Evolutionary conservation across 768 basidiomycete species (phyloP).

Genomic region (Mycena kentingensis): DNA sequence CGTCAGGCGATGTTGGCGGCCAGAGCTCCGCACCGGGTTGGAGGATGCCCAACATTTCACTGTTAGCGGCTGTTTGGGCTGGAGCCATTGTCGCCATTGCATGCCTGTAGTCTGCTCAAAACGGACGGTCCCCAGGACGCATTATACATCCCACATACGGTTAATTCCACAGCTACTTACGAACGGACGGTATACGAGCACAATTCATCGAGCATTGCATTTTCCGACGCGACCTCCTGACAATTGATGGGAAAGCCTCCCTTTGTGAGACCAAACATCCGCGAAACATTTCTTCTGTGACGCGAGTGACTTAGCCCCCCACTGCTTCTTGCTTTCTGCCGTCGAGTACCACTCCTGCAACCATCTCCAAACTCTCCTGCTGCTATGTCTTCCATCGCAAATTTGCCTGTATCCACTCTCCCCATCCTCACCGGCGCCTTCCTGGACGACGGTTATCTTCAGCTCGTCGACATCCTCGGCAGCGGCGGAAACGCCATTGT

Average conservation of each 20-base stretch:
- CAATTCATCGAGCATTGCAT: too few relatives aligned
- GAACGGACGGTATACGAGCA: background rate
- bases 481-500: background rate
- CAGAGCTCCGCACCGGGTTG: background rate
- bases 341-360: too few relatives aligned
- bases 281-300: too few relatives aligned
- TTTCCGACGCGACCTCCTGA: too few relatives aligned
- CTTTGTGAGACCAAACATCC: too few relatives aligned
- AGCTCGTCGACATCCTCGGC: conserved; percentile 1
- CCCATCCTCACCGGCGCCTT: conserved; percentile 1
- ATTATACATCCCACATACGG: background rate
- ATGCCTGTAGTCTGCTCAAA: background rate
- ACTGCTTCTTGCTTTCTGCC: too few relatives aligned
- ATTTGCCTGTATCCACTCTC: too few relatives aligned
- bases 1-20: conserved; percentile 3
- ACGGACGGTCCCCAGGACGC: background rate
- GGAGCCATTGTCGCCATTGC: background rate
- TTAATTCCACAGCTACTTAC: background rate
- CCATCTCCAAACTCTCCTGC: too few relatives aligned
- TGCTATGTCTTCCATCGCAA: too few relatives aligned
- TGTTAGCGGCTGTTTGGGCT: background rate
- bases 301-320: too few relatives aligned
- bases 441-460: conserved; percentile 8
- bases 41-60: background rate
- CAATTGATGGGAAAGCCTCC: too few relatives aligned